A percentile compares a stretch with the other conserved stretches of the same genome.
phyloP scores from a whole-genome alignment of 2,329 filamentous ascomycete species.

The Neofusicoccum sp. region DNA sequence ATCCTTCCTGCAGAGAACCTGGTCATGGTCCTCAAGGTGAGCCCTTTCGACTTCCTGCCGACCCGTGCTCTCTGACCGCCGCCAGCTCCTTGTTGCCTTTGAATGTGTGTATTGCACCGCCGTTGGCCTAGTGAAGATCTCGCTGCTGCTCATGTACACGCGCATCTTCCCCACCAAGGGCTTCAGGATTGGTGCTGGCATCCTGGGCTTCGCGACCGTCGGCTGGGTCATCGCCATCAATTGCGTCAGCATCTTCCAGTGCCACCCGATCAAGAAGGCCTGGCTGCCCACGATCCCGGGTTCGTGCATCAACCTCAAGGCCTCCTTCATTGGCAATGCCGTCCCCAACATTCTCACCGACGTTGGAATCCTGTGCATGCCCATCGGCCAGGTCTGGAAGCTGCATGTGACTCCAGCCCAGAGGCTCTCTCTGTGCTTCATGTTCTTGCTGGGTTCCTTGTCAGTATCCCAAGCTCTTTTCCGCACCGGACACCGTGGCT shows the following conservation, averaged over 20 bases:
- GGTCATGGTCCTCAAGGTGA: conserved; percentile 20
- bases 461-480: conserved; percentile 25
- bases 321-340: conserved; percentile 55
- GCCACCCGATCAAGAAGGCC: conserved; percentile 52
- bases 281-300: conserved; percentile 53
- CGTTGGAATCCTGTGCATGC: conserved; percentile 50
- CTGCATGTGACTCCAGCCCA: conserved; percentile 48
- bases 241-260: conserved; percentile 57
- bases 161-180: conserved; percentile 53
- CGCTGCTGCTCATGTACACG: conserved; percentile 56
- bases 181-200: conserved; percentile 48
- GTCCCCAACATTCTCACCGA: conserved; percentile 53
- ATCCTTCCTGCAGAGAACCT: conserved; percentile 11
- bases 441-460: conserved; percentile 52
- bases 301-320: conserved; percentile 53
- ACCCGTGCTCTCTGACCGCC: not conserved
- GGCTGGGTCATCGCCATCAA: conserved; percentile 53
- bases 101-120: conserved; percentile 54
- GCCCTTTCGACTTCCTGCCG: not conserved
- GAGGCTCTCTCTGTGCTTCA: conserved; percentile 49
- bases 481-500: not conserved
- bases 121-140: conserved; percentile 54
- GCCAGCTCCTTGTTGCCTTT: conserved; percentile 49
- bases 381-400: conserved; percentile 51
- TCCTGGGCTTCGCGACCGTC: conserved; percentile 48